phyloP scores from a whole-genome alignment of 768 basidiomycete genomes.

The Roridomyces roridus region DNA sequence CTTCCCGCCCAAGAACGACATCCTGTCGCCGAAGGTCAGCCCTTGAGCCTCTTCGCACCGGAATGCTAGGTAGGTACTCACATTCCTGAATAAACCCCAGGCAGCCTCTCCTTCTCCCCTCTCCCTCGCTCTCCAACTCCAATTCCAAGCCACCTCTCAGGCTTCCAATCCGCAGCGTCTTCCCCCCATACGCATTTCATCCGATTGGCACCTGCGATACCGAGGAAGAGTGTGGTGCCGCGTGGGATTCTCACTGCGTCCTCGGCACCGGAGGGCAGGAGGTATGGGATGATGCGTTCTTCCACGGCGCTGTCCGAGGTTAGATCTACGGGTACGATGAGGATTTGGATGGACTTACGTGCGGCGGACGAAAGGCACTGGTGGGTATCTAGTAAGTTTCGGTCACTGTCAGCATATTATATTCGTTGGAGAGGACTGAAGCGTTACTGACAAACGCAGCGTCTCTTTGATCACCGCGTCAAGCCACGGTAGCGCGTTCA shows the following conservation, averaged over 20 bases:
- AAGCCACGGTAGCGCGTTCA: constrained; percentile 45
- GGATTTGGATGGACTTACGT: constrained; percentile 36
- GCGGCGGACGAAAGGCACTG: constrained; percentile 52
- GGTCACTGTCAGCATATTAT: neutral
- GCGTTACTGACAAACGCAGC: constrained; percentile 42
- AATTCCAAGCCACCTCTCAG: constrained; percentile 53
- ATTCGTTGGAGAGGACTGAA: too few species aligned
- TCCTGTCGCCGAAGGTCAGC: too few species aligned
- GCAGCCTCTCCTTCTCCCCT: constrained; percentile 38
- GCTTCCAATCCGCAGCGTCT: constrained; percentile 56
- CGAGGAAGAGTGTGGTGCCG: constrained; percentile 55
- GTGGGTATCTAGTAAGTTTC: constrained; percentile 47
- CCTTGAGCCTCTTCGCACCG: too few species aligned
- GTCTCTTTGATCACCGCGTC: constrained; percentile 57
- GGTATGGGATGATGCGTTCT: constrained; percentile 50
- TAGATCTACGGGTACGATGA: neutral
- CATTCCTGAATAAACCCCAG: constrained; percentile 59
- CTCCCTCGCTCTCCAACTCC: constrained; percentile 12
- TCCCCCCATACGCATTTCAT: constrained; percentile 58
- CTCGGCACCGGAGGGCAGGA: constrained; percentile 31
- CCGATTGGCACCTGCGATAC: constrained; percentile 54
- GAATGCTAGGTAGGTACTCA: constrained; percentile 33
- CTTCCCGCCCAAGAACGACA: constrained; percentile 62
- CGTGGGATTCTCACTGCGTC: constrained; percentile 47
- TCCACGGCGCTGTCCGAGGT: constrained; percentile 42